Conservation (phyloP, 441 rosid genomes). For the Erodium chrysanthum region DNA sequence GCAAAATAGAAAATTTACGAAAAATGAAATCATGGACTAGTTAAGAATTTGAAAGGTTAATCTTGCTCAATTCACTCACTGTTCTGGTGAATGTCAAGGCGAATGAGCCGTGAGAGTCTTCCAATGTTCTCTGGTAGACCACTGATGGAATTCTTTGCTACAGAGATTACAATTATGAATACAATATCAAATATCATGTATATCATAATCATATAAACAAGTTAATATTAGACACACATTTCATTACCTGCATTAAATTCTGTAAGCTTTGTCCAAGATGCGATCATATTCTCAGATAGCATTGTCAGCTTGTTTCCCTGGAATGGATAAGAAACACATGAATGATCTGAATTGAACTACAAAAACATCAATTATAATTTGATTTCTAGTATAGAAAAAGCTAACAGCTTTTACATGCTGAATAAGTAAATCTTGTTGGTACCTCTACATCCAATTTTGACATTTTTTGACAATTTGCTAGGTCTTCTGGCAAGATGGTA, state of each 20-base stretch:
- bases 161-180: conserved; percentile 15
- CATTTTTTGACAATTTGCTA: conserved; percentile 58
- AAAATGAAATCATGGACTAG: conserved; percentile 1
- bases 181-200: conserved; percentile 3
- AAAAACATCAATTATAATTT: conserved; percentile 9
- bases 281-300: conserved; percentile 48
- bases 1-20: conserved; percentile 17
- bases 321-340: conserved; percentile 18
- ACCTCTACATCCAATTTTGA: conserved; percentile 82
- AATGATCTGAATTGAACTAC: conserved; percentile 9
- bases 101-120: conserved; percentile 65
- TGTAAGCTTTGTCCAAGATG: conserved; percentile 63
- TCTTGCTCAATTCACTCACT: conserved; percentile 39
- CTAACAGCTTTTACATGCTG: conserved; percentile 9
- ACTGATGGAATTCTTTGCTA: conserved; percentile 69
- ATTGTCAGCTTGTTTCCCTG: conserved; percentile 74
- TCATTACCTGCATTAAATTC: conserved; percentile 79
- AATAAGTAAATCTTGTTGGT: conserved; percentile 12
- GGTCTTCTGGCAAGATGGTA: conserved; percentile 57
- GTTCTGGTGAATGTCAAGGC: conserved; percentile 89
- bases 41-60: conserved; percentile 14
- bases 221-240: conserved; percentile 9
- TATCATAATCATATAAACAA: conserved; percentile 10
- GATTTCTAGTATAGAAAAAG: conserved; percentile 10
- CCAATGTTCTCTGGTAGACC: conserved; percentile 64